A percentile compares a stretch with the other conserved stretches of the same genome.
phyloP scores from a whole-genome alignment of 495 filamentous ascomycete genomes.

The Rhypophila decipiens region DNA sequence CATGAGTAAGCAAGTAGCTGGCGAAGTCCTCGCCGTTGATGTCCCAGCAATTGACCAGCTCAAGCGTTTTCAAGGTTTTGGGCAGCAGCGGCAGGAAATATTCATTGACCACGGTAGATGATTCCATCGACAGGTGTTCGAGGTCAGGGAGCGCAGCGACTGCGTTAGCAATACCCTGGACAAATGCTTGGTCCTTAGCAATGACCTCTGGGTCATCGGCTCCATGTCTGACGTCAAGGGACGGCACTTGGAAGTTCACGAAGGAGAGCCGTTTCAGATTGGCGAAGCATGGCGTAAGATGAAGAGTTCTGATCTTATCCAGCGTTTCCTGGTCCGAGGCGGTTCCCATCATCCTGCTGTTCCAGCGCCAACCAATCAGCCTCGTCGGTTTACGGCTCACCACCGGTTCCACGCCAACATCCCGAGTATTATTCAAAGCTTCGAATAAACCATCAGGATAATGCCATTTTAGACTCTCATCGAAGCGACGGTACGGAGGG shows the following conservation, averaged over 20 bases:
- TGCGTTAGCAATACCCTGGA: slow-evolving; percentile 48
- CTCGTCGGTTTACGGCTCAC: slow-evolving; percentile 15
- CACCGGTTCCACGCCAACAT: not conserved
- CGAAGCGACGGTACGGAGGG: slow-evolving; percentile 47
- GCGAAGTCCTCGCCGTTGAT: slow-evolving; percentile 53
- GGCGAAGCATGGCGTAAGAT: slow-evolving; percentile 54
- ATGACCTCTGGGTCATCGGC: slow-evolving; percentile 24
- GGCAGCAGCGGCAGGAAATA: slow-evolving; percentile 58
- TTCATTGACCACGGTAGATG: slow-evolving; percentile 57
- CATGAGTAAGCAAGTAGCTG: slow-evolving; percentile 56
- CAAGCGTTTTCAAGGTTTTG: slow-evolving; percentile 53
- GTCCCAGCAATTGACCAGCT: slow-evolving; percentile 68
- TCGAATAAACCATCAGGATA: slow-evolving; percentile 57
- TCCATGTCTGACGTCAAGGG: slow-evolving; percentile 14
- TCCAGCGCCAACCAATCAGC: slow-evolving; percentile 75
- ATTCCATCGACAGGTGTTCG: slow-evolving; percentile 58
- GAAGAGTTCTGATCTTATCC: slow-evolving; percentile 40
- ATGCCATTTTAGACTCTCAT: slow-evolving; percentile 50
- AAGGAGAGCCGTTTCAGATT: slow-evolving; percentile 54
- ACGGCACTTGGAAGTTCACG: slow-evolving; percentile 55
- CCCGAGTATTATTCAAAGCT: slow-evolving; percentile 31
- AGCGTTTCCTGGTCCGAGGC: slow-evolving; percentile 43
- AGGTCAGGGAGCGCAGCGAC: slow-evolving; percentile 56
- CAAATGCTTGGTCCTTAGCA: slow-evolving; percentile 25
- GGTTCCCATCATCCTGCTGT: slow-evolving; percentile 52